Base-by-base conservation (phyloP, 805 yeast species). In the Cyberlindnera subsufficiens region DNA sequence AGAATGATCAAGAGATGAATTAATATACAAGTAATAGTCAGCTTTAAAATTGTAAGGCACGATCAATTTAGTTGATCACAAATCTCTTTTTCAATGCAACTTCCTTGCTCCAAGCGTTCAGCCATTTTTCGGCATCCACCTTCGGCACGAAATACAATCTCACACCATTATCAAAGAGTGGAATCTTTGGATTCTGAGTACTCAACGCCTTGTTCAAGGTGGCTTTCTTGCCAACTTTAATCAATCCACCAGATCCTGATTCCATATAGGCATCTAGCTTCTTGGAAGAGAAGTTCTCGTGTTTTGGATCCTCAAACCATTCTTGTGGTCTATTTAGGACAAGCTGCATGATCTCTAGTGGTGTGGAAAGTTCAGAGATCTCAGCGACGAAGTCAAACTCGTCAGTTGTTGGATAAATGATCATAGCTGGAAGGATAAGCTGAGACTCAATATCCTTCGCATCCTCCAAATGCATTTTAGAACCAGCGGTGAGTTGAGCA, bases 381-480 rank as follows among this genome's bases (percentile, higher is more conserved):
- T 80, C 82, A 2, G 80, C 85, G 32, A 91, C 68, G 53, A 82
- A 81, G 61, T 91, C 97, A 52, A 88, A 86, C 59, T 87, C 93
- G 60, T 84, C 83, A 4, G 77, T 78, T 2, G 89, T 75, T 18
- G 98, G 97, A 53, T 88, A 91, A 44, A 90, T 62, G 4, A 87
- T 68, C 68, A 83, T 69, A 0, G 90, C 84, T 0, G 97, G 96
- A 52, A 88, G 73, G n/a, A 84, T 72, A 37, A 91, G 65, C 55
- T 86, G 90, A 0, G 96, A 81, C 53, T 84, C 88, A 49, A 69
- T 72, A 64, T 86, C 93, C 34, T 67, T 55, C 14, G 75, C 70
- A 49, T 83, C 80, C 59, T 84, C 91, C 33, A 86, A 65, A 45
- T 70, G 69, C 9, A 82, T 55, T 39, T 70, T 69, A 0, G 81